Percentiles rank a stretch among this genome's conserved stretches.
Evolutionary conservation across 75 land plant species (phyloP).

Genomic region (Pinus tabuliformis): DNA sequence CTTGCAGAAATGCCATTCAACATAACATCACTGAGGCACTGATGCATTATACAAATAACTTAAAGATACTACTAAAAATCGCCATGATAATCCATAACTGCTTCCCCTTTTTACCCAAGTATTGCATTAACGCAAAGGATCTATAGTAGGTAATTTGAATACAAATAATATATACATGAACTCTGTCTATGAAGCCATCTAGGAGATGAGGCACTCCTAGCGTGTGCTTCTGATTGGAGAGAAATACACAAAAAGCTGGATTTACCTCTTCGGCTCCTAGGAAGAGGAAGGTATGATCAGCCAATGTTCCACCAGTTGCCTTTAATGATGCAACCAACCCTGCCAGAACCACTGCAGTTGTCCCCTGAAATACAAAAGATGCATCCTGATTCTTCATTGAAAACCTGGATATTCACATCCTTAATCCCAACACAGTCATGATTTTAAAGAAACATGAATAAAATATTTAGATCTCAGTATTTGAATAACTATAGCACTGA

Average conservation of each 20-base stretch:
- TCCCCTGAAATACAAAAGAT: conserved; percentile 56
- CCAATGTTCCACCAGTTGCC: conserved; percentile 75
- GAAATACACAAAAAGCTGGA: background rate
- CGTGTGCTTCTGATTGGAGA: too few relatives aligned
- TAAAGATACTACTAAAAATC: too few relatives aligned
- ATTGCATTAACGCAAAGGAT: too few relatives aligned
- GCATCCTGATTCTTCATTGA: background rate
- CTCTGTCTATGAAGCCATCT: too few relatives aligned
- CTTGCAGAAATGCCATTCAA: too few relatives aligned
- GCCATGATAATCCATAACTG: too few relatives aligned
- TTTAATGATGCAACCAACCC: conserved; percentile 78
- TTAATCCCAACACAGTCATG: background rate
- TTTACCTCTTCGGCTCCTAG: conserved; percentile 97
- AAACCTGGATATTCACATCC: background rate
- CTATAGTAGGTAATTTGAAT: too few relatives aligned
- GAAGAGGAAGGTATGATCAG: conserved; percentile 89
- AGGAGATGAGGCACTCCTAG: too few relatives aligned
- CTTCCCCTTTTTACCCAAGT: too few relatives aligned
- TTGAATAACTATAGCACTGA: background rate
- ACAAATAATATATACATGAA: too few relatives aligned
- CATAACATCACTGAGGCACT: too few relatives aligned
- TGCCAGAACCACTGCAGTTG: conserved; percentile 93
- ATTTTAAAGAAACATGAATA: background rate
- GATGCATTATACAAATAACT: too few relatives aligned
- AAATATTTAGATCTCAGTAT: background rate